Conservation (phyloP, 148 eudicot species). For the Pharnaceum exiguum region DNA sequence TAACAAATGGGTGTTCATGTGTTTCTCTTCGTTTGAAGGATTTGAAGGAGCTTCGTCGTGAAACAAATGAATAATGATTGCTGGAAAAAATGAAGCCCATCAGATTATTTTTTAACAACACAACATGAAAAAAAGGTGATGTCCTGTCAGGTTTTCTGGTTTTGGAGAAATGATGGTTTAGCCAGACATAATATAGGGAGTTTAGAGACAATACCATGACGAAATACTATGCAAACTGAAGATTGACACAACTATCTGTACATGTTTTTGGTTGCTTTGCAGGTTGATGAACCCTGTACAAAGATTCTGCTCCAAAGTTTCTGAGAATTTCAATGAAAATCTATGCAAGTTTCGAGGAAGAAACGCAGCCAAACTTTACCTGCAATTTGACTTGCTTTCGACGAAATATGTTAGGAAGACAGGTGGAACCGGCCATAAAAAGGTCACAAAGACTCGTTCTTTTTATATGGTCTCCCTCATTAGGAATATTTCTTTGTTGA, state of each 20-base stretch:
- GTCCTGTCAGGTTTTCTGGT: too few species aligned
- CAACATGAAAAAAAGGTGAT: background rate
- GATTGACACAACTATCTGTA: slow-evolving; percentile 10
- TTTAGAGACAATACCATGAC: slow-evolving; percentile 15
- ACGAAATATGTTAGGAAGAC: slow-evolving; percentile 38
- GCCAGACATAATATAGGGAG: background rate
- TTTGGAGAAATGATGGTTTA: background rate
- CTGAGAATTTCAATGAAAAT: background rate
- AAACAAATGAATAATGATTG: too few species aligned
- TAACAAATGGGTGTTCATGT: too few species aligned
- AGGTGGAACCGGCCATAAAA: slow-evolving; percentile 29
- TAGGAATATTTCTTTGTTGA: background rate
- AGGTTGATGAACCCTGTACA: background rate
- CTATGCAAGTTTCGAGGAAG: background rate
- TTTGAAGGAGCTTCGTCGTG: too few species aligned
- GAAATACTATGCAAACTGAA: background rate
- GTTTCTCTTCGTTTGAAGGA: too few species aligned
- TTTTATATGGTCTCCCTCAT: slow-evolving; percentile 19
- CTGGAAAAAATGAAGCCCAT: background rate
- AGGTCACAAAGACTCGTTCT: background rate
- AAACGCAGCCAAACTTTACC: slow-evolving; percentile 31
- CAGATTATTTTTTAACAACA: background rate
- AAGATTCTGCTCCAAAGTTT: slow-evolving; percentile 2
- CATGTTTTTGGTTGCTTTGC: slow-evolving; percentile 5
- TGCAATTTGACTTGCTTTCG: slow-evolving; percentile 34